phyloP scores from a whole-genome alignment of 352 stramenopile genomes.

The Globisporangium polare region DNA sequence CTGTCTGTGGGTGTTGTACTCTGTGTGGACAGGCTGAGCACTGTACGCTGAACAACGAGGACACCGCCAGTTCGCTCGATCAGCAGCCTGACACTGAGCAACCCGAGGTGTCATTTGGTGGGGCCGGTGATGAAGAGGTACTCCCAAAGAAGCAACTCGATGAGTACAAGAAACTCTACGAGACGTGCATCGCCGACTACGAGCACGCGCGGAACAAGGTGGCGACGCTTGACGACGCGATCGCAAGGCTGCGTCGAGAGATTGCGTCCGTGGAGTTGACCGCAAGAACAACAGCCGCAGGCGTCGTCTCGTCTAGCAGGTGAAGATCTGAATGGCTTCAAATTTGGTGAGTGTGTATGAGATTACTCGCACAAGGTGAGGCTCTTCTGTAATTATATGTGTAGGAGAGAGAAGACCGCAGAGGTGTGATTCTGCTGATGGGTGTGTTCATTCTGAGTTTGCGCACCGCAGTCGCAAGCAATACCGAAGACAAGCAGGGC shows the following conservation, averaged over 20 bases:
- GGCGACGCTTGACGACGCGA: constrained; percentile 5
- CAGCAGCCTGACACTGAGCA: background rate
- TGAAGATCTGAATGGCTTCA: background rate
- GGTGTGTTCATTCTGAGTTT: background rate
- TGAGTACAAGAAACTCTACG: constrained; percentile 7
- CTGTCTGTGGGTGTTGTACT: constrained; percentile 2
- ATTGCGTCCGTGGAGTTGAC: constrained; percentile 12
- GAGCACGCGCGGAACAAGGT: constrained; percentile 11
- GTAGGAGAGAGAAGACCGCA: background rate
- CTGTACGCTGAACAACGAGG: constrained; percentile 24
- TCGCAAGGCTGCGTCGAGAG: constrained; percentile 8
- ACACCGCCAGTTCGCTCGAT: constrained; percentile 35
- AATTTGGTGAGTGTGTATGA: background rate
- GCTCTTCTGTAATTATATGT: background rate
- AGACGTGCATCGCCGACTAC: constrained; percentile 7
- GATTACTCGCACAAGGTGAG: background rate
- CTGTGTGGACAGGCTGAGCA: constrained; percentile 1
- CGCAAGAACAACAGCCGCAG: background rate
- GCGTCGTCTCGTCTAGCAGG: background rate
- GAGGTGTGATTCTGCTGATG: background rate
- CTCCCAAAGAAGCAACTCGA: constrained; percentile 4
- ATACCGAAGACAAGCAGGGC: background rate
- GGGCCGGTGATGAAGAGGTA: constrained; percentile 4
- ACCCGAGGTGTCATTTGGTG: too few relatives aligned
- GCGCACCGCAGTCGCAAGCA: background rate